Percentiles rank a stretch among this genome's conserved stretches.
Conservation (phyloP, 371 early-diverging fungal species). For the Blakeslea trispora region DNA sequence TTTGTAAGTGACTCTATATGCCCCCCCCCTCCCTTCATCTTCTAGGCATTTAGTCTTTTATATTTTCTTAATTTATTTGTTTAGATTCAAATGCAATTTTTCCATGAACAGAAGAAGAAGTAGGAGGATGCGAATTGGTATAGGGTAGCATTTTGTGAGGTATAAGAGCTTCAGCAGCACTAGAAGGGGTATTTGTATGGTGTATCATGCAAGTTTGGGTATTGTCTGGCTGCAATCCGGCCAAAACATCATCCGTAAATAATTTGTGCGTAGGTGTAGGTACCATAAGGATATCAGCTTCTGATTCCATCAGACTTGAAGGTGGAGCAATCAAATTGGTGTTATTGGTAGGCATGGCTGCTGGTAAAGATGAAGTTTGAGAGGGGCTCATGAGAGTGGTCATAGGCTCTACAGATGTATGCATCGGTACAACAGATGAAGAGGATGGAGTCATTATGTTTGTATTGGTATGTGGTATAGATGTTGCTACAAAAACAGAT, state of each 20-base stretch:
- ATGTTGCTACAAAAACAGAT: background rate
- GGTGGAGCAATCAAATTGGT: too few relatives aligned
- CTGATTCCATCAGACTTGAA: background rate
- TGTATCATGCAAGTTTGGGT: background rate
- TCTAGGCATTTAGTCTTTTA: too few relatives aligned
- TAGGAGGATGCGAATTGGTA: background rate
- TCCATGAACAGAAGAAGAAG: background rate
- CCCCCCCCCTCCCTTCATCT: too few relatives aligned
- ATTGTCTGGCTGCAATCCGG: background rate
- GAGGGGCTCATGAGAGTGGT: too few relatives aligned
- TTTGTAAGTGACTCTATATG: too few relatives aligned
- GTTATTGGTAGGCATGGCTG: too few relatives aligned
- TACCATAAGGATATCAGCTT: background rate
- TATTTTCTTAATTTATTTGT: slow-evolving; percentile 39
- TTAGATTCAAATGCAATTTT: background rate
- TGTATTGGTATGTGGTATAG: too few relatives aligned
- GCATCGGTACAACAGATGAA: too few relatives aligned
- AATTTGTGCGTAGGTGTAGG: background rate
- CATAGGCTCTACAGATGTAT: too few relatives aligned
- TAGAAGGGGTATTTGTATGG: slow-evolving; percentile 1
- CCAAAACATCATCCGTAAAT: background rate
- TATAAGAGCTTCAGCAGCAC: slow-evolving; percentile 7
- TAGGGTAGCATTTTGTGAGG: slow-evolving; percentile 2
- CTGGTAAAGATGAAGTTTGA: too few relatives aligned
- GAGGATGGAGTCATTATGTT: too few relatives aligned